Conservation (phyloP, 495 filamentous ascomycete species). For the Aspergillus carlsbadensis region DNA sequence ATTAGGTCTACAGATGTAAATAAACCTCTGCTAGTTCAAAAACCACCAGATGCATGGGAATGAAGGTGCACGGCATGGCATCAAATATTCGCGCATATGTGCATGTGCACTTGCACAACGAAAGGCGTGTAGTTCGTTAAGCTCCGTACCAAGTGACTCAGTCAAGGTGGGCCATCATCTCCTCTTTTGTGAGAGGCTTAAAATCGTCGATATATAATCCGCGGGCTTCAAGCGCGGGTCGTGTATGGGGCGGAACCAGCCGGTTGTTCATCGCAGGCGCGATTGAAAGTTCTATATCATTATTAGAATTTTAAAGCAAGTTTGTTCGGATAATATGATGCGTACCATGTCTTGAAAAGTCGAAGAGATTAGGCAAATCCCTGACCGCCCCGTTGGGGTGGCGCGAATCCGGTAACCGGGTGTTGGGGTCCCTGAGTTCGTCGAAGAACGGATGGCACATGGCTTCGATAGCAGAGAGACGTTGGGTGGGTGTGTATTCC, state of each 20-base stretch:
- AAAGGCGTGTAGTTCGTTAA: conserved; percentile 44
- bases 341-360: conserved; percentile 92
- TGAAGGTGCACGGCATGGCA: conserved; percentile 35
- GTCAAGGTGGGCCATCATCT: conserved; percentile 98
- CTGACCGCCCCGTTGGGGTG: conserved; percentile 72
- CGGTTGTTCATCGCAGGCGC: conserved; percentile 79
- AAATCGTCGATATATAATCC: conserved; percentile 95
- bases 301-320: conserved; percentile 5
- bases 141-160: conserved; percentile 54
- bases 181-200: conserved; percentile 81
- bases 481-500: conserved; percentile 96
- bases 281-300: conserved; percentile 82
- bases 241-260: conserved; percentile 82
- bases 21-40: conserved; percentile 27
- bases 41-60: conserved; percentile 36
- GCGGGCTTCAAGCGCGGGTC: conserved; percentile 65
- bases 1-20: conserved; percentile 23
- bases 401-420: conserved; percentile 88
- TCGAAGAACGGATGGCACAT: conserved; percentile 99
- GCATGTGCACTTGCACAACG: conserved; percentile 27
- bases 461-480: conserved; percentile 88
- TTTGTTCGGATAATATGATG: no score
- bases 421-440: conserved; percentile 85
- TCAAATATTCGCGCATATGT: conserved; percentile 31
- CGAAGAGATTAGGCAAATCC: conserved; percentile 85